These are phyloP conservation scores for Solanum clarkiae DNA, from an alignment of 257 asterid species.

Conservation along the genomic window DNA sequence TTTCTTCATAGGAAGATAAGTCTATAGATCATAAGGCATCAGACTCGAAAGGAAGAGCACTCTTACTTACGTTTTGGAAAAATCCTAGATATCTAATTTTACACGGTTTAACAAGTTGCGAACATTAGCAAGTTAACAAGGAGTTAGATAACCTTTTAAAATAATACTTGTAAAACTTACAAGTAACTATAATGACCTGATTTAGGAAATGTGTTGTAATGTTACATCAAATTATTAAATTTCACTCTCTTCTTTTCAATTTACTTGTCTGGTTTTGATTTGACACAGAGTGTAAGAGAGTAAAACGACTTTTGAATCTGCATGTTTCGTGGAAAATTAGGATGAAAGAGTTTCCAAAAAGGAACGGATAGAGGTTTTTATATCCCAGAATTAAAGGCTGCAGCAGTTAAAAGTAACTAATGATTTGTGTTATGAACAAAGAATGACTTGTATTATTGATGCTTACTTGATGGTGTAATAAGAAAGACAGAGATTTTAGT, in stretches of 20 bases:
- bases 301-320: background rate
- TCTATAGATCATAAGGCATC: background rate
- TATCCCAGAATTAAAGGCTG: background rate
- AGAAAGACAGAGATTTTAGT: background rate
- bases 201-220: background rate
- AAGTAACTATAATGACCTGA: background rate
- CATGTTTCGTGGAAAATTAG: background rate
- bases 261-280: no score
- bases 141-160: background rate
- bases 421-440: background rate
- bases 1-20: background rate
- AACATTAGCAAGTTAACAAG: background rate
- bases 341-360: background rate
- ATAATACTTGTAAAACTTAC: background rate
- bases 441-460: background rate
- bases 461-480: background rate
- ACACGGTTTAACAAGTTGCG: background rate
- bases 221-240: background rate
- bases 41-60: background rate
- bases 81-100: background rate
- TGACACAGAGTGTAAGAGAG: background rate
- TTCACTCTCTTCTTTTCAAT: background rate
- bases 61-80: background rate
- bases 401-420: background rate
- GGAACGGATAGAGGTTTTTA: background rate